Evolutionary conservation across 176 grass and related monocot genomes (phyloP), one percentile per base, ranked within the genome.

Genomic region (Musa itinerans): DNA sequence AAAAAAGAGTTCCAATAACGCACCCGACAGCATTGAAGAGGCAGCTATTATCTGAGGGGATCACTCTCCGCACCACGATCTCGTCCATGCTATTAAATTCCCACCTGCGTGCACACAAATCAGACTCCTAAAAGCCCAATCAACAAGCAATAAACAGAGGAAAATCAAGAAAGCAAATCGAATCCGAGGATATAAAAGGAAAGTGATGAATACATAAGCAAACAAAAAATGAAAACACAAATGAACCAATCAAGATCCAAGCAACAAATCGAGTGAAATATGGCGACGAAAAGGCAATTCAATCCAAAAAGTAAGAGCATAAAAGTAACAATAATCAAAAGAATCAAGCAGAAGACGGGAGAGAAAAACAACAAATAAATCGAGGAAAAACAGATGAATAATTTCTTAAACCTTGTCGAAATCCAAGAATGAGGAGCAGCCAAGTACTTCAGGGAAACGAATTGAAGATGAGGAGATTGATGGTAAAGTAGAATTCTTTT

Each of bases 11-110:
- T 34, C 54, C 23, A 68, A 49, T 65, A 82, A 73, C 87, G 74
- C 75, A 90, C 90, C 95, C 95, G 15, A 94, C 76, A 22, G 95
- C 95, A 83, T 94, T 99, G 83, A 99, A 99, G 74, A 99, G 90
- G 65, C 95, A 99, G 53, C 95, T 94, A 79, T 99, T 99, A 61
- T 99, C 95, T 11, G 95, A 94, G 55, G 90, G 95, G 43, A 99
- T 99, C 7, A 99, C 86, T 63, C 95, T 91, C 78, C 90, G 89
- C 62, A 89, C 84, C 61, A 99, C 86, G 54, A 81, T 63, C 63
- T 90, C 90, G 74, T 99, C 95, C 95, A 99, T 97, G 53, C 53
- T 70, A 21, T 20, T 13, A 8, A 70, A 70, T 50, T 20, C 43
- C n/a, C 16, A 22, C 8, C 68, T 51, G 68, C 8, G 12, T 52